These are phyloP conservation scores for Sergeia podlipaevii DNA, from an alignment of 208 protist genomes.

Conservation along the genomic window DNA sequence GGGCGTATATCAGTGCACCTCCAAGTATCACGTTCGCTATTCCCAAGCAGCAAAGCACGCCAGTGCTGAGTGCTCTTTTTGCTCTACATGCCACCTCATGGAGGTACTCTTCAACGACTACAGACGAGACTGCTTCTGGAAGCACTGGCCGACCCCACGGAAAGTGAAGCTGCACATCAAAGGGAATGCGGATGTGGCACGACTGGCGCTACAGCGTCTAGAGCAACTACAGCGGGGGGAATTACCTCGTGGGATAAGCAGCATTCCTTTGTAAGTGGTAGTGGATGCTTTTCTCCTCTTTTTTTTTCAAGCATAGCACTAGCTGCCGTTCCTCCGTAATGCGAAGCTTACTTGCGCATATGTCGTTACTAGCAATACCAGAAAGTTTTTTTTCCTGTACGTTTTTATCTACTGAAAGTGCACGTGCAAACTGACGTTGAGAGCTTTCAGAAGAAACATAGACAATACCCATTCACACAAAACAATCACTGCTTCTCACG, in stretches of 20 bases:
- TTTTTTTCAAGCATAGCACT: not conserved
- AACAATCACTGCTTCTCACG: no score
- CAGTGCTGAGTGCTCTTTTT: slow-evolving; percentile 50
- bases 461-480: no score
- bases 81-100: slow-evolving; percentile 66
- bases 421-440: no score
- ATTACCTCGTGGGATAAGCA: slow-evolving; percentile 15
- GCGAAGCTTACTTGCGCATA: no score
- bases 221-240: slow-evolving; percentile 22
- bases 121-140: slow-evolving; percentile 39
- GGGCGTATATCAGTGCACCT: slow-evolving; percentile 44
- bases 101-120: slow-evolving; percentile 63
- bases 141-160: slow-evolving; percentile 54
- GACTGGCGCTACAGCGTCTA: slow-evolving; percentile 36
- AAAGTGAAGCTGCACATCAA: slow-evolving; percentile 50
- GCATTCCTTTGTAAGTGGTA: not conserved
- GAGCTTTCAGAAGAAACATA: no score
- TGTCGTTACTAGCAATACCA: no score
- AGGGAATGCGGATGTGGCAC: slow-evolving; percentile 24
- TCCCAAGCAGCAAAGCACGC: slow-evolving; percentile 32
- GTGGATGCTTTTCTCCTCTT: slow-evolving; percentile 2
- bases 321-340: no score
- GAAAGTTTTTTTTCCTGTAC: no score
- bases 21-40: slow-evolving; percentile 58
- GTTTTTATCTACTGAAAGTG: no score